Base-by-base conservation (phyloP, 495 filamentous ascomycete species). In the Podospora pseudoanserina region DNA sequence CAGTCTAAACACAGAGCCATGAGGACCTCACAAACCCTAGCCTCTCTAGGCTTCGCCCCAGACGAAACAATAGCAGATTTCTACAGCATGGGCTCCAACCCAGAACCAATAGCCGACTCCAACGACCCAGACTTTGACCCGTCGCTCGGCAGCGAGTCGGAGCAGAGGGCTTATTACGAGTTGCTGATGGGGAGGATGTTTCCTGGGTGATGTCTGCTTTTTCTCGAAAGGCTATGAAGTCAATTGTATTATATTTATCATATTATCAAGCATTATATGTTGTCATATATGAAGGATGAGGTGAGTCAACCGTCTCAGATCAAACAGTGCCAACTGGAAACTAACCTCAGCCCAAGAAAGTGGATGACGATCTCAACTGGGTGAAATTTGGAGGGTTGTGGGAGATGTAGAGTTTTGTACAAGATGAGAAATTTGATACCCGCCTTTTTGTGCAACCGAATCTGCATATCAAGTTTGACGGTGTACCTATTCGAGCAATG, bases 31-130 rank as follows among this genome's bases (percentile, higher is more conserved):
- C 74, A 73, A 63, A 79, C 77, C 6, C 74, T 79, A 9, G 72
- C 72, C 4, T 74, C 76, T 19, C 77, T 79, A 1, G 77, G 77
- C 4, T 79, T 79, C 61, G 77, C 77, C 15, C 76, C 76, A 0
- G 76, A 75, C 69, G 77, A 79, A 60, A 79, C 77, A 44, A 74
- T 79, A 30, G 73, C 72, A 28, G 77, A 79, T 59, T 79, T 79
- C 44, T 77, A 78, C 66, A 74, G 56, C 65, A 78, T 79, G 76
- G 76, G 76, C 55, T 75, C 69, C 44, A 78, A 78, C 57, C 77
- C 77, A 3, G 77, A 79, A 34, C 77, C 75, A 16, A 65, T 77
- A 3, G 44, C 68, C 3, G 71, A 72, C 54, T 65, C 58, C 4
- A 70, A 61, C 63, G 66, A 69, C 16, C 64, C 68, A 5, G 74